Percentiles rank a stretch among this genome's conserved stretches.
phyloP scores from a whole-genome alignment of 1,139 yeast genomes.

The Scheffersomyces quercinus region DNA sequence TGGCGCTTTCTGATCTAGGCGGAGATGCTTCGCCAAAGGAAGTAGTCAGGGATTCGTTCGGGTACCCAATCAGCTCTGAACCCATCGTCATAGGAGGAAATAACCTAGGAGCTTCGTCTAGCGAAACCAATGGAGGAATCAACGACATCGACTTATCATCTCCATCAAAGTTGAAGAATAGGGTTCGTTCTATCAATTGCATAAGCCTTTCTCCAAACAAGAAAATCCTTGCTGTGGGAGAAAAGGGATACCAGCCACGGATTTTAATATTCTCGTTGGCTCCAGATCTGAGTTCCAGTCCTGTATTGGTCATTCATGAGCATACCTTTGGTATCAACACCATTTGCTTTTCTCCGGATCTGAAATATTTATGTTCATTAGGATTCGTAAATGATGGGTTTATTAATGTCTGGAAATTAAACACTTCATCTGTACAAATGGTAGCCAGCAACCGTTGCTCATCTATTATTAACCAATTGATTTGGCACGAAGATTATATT shows the following conservation, averaged over 20 bases:
- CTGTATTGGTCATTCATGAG: slow-evolving; percentile 55
- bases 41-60: slow-evolving; percentile 30
- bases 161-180: slow-evolving; percentile 40
- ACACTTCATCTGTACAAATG: slow-evolving; percentile 19
- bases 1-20: slow-evolving; percentile 13
- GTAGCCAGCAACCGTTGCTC: slow-evolving; percentile 62
- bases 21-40: background rate
- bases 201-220: slow-evolving; percentile 57
- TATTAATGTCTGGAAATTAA: slow-evolving; percentile 57
- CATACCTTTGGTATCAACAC: slow-evolving; percentile 63
- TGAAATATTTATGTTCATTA: slow-evolving; percentile 53
- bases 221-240: slow-evolving; percentile 62
- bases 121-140: slow-evolving; percentile 1
- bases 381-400: slow-evolving; percentile 69
- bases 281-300: slow-evolving; percentile 42
- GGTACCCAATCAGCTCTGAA: slow-evolving; percentile 28
- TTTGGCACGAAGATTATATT: slow-evolving; percentile 57
- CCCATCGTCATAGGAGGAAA: slow-evolving; percentile 26
- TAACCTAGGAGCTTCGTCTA: slow-evolving; percentile 1
- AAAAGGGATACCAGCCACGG: slow-evolving; percentile 65
- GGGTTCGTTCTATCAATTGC: slow-evolving; percentile 55
- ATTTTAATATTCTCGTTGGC: slow-evolving; percentile 61
- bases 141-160: slow-evolving; percentile 14
- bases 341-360: slow-evolving; percentile 60
- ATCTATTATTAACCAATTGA: slow-evolving; percentile 50